Evolutionary conservation across 768 basidiomycete genomes (phyloP).

Genomic region (Auricularia sp.): DNA sequence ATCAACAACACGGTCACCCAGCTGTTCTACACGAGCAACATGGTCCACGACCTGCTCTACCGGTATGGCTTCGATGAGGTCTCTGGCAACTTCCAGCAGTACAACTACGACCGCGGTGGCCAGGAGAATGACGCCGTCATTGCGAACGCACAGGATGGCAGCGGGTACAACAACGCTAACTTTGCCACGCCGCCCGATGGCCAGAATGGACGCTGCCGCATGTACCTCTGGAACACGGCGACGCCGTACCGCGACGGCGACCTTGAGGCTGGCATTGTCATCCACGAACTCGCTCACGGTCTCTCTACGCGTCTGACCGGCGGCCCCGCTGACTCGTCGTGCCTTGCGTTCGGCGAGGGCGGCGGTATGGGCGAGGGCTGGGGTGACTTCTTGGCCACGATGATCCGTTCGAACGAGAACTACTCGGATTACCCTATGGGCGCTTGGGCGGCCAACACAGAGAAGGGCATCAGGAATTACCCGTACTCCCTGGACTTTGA

Average conservation of each 20-base stretch:
- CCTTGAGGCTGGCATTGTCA: conserved; percentile 93
- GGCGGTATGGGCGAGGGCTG: conserved; percentile 99
- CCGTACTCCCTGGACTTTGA: conserved; percentile 65
- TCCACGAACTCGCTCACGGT: conserved; percentile 84
- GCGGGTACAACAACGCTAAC: conserved; percentile 87
- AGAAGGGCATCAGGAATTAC: conserved; percentile 76
- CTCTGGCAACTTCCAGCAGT: conserved; percentile 94
- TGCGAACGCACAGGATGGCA: conserved; percentile 91
- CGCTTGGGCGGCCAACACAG: conserved; percentile 82
- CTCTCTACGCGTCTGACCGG: conserved; percentile 91
- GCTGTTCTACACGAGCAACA: conserved; percentile 78
- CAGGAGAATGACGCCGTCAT: conserved; percentile 83
- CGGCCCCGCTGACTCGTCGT: conserved; percentile 85
- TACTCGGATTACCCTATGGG: conserved; percentile 84
- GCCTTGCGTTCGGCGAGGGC: conserved; percentile 90
- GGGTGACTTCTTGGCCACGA: conserved; percentile 89
- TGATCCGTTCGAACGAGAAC: conserved; percentile 61
- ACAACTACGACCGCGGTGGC: conserved; percentile 92
- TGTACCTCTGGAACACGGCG: conserved; percentile 93
- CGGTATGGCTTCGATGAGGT: conserved; percentile 88
- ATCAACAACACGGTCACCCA: conserved; percentile 83
- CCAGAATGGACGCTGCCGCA: conserved; percentile 84
- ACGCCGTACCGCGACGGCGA: conserved; percentile 90
- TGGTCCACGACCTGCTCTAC: conserved; percentile 30
- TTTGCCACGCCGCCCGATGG: conserved; percentile 36